A percentile compares a stretch with the other conserved stretches of the same genome.
phyloP scores from a whole-genome alignment of 352 stramenopile species.

The Phytopythium oedochilum region DNA sequence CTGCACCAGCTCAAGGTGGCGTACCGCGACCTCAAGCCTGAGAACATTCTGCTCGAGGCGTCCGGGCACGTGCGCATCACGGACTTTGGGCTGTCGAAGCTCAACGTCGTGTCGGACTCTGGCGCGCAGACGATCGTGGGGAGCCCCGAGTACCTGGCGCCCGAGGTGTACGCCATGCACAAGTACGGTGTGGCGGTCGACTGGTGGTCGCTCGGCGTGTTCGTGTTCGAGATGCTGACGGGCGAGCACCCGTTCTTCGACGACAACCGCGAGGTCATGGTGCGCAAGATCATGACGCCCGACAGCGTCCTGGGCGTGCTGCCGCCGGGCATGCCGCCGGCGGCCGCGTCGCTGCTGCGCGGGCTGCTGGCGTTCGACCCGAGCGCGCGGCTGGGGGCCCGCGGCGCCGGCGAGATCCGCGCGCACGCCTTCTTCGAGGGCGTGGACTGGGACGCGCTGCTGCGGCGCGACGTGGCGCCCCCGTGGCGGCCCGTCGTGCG shows the following conservation, averaged over 20 bases:
- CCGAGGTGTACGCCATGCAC: conserved; percentile 74
- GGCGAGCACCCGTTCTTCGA: conserved; percentile 87
- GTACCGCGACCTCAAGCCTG: conserved; percentile 96
- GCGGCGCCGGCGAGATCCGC: conserved; percentile 64
- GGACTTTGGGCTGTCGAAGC: conserved; percentile 92
- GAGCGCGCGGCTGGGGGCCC: conserved; percentile 50
- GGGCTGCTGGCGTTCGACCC: conserved; percentile 78
- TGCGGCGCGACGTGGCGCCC: conserved; percentile 45
- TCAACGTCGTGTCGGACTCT: conserved; percentile 67
- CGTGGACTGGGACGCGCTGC: conserved; percentile 80
- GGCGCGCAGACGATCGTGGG: conserved; percentile 70
- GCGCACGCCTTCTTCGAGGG: conserved; percentile 82
- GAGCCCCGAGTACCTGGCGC: conserved; percentile 88
- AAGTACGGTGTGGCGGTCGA: conserved; percentile 86
- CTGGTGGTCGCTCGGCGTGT: conserved; percentile 91
- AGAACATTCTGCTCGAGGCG: conserved; percentile 91
- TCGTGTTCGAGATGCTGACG: conserved; percentile 91
- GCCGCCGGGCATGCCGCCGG: conserved; percentile 57
- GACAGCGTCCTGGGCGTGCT: conserved; percentile 54
- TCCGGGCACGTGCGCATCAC: conserved; percentile 95
- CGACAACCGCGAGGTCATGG: conserved; percentile 77
- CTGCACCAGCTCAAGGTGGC: conserved; percentile 94
- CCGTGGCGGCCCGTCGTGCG: conserved; percentile 63
- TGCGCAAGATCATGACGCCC: conserved; percentile 86
- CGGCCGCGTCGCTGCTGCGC: conserved; percentile 67